Conservation (phyloP, 371 early-diverging fungal species). For the Mortierella sp. region DNA sequence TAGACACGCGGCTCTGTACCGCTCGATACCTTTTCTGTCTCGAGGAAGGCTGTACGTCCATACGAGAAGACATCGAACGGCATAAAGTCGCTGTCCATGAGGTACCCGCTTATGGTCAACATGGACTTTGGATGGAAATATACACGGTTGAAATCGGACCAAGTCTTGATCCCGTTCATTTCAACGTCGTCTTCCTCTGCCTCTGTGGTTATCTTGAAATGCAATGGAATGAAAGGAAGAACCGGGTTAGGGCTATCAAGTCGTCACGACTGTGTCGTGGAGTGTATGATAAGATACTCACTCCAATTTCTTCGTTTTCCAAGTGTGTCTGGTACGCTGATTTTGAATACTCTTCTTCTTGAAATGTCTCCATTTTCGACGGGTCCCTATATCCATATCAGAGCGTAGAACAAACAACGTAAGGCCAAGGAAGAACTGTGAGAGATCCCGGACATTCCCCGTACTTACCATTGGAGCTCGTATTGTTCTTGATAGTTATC, state of each 20-base stretch:
- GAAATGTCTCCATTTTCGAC: slow-evolving; percentile 52
- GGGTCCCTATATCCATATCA: slow-evolving; percentile 34
- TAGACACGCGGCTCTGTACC: no score
- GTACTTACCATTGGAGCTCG: slow-evolving; percentile 37
- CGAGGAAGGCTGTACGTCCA: slow-evolving; percentile 74
- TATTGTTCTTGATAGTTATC: slow-evolving; percentile 19
- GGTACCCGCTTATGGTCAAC: slow-evolving; percentile 65
- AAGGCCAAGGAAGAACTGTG: neutral
- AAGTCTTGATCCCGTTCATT: slow-evolving; percentile 63
- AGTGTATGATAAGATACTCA: slow-evolving; percentile 3
- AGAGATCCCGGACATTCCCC: neutral
- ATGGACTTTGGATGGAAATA: slow-evolving; percentile 82
- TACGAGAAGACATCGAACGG: slow-evolving; percentile 80
- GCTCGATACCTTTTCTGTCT: slow-evolving; percentile 65
- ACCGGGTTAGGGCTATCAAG: no score
- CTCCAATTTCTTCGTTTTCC: slow-evolving; percentile 44
- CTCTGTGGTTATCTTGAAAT: slow-evolving; percentile 27
- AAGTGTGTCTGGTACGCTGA: slow-evolving; percentile 46
- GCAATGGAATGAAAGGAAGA: neutral
- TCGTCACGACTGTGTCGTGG: no score
- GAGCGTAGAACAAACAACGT: neutral
- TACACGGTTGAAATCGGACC: slow-evolving; percentile 86
- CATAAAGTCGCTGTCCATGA: slow-evolving; percentile 70
- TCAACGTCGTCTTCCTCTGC: slow-evolving; percentile 38
- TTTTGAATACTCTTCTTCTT: slow-evolving; percentile 23